Percentiles rank a stretch among this genome's conserved stretches.
Evolutionary conservation across 2,329 filamentous ascomycete species (phyloP).

Genomic region (Domatiomyces catenatus): DNA sequence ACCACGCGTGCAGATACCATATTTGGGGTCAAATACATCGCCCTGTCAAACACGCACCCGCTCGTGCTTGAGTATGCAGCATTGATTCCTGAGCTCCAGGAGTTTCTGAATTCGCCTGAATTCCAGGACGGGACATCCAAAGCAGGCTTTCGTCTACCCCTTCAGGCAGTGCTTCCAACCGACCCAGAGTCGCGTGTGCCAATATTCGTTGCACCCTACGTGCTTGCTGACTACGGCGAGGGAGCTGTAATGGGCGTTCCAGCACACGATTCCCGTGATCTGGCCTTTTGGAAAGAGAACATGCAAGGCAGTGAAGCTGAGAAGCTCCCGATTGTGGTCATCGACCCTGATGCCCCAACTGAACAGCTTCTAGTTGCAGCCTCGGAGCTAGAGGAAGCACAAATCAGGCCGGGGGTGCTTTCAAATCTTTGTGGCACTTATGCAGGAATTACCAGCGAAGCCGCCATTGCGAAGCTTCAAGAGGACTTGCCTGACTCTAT

Average conservation of each 20-base stretch:
- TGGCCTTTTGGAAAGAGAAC: constrained; percentile 55
- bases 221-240: constrained; percentile 70
- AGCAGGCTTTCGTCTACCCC: constrained; percentile 50
- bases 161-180: constrained; percentile 49
- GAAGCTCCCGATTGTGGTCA: constrained; percentile 49
- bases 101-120: constrained; percentile 46
- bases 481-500: constrained; percentile 33
- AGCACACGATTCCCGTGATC: constrained; percentile 64
- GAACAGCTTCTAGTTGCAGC: constrained; percentile 13
- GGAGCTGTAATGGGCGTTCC: constrained; percentile 88
- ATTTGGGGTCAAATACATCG: constrained; percentile 74
- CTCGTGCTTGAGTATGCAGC: constrained; percentile 48
- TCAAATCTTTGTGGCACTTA: constrained; percentile 51
- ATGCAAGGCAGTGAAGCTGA: constrained; percentile 43
- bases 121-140: constrained; percentile 42
- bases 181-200: constrained; percentile 46
- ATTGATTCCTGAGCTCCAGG: constrained; percentile 44
- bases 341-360: constrained; percentile 24
- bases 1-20: constrained; percentile 76
- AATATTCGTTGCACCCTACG: constrained; percentile 70
- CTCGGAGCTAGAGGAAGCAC: constrained; percentile 35
- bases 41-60: constrained; percentile 58
- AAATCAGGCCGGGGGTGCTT: constrained; percentile 51
- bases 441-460: constrained; percentile 45
- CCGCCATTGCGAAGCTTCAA: constrained; percentile 48